Base-by-base conservation (phyloP, 1,284 basidiomycete genomes). In the Rhodotorula sp. region DNA sequence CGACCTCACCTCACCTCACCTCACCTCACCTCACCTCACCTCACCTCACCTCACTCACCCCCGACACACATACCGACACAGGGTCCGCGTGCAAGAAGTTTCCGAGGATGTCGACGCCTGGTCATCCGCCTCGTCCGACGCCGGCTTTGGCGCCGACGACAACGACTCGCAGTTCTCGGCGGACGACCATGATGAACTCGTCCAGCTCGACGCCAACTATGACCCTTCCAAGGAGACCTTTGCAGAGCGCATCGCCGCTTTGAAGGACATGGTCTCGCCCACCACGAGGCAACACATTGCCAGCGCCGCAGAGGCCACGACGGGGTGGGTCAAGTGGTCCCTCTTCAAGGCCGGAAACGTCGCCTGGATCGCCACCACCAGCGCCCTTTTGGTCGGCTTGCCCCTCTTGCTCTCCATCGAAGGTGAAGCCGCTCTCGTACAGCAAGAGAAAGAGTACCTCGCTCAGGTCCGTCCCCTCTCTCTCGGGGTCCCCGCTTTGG, bases 201-300 rank as follows among this genome's bases (percentile, higher is more conserved):
- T 75, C n/a, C 60, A 69, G 34, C 75, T 77, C 47, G 74, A 67
- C 31, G 68, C 69, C 47, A 66, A 74, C 55, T 78, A 70, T 62
- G 75, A 76, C 71, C 73, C 77, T 12, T 64, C 67, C 38, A 62
- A 75, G 12, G 95, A 99, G 83, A 87, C 93, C n/a, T 77, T 97
- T 77, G 85, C 88, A 78, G 93, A 98, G 83, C 91, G 95, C 71
- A 78, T 99, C 79, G 85, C 87, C 69, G 95, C 95, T 31, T 88
- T 99, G 79, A 90, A 90, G 77, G 95, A 99, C 85, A 97, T 99
- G 79, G 88, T 99, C 15, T 90, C 94, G 3, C 95, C 97, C 28
- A 84, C 89, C 23, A 95, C 94, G 49, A 89, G 97, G 73, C 88
- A 90, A 76, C 84, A 84, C 76, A 87, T 98, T 73, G 82, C 86